These are phyloP conservation scores for Sisymbrium altissimum DNA, from an alignment of 345 rosid species.

Conservation along the genomic window DNA sequence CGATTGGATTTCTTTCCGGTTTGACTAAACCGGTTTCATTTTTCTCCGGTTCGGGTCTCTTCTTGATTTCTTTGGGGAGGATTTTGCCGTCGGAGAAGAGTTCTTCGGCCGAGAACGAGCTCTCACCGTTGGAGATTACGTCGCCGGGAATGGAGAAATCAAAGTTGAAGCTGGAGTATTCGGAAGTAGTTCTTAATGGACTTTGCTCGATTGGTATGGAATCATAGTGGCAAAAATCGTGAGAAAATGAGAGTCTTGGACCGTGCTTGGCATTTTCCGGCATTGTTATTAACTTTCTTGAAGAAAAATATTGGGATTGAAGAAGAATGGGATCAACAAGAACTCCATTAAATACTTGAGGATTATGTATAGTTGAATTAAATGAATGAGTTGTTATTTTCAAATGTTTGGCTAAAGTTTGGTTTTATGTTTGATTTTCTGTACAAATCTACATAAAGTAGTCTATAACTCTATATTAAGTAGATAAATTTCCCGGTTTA, in stretches of 20 bases:
- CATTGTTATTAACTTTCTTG: conserved; percentile 27
- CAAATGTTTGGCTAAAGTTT: conserved; percentile 9
- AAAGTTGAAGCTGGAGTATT: conserved; percentile 37
- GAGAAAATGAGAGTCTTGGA: conserved; percentile 70
- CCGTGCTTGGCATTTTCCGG: conserved; percentile 44
- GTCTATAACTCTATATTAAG: no score
- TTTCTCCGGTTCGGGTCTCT: not conserved
- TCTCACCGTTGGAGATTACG: conserved; percentile 20
- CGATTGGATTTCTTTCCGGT: not conserved
- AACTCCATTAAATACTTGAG: not conserved
- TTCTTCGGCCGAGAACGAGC: conserved; percentile 45
- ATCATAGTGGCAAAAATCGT: conserved; percentile 46
- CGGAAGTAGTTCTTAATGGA: conserved; percentile 35
- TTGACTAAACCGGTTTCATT: not conserved
- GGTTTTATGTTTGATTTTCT: not conserved
- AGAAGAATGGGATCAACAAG: not conserved
- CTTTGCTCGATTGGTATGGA: conserved; percentile 48
- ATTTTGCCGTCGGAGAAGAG: conserved; percentile 46
- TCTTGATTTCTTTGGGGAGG: conserved; percentile 42
- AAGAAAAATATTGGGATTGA: not conserved
- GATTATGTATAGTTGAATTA: not conserved
- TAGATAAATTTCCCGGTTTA: not conserved
- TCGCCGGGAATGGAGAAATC: conserved; percentile 24
- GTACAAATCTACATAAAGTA: no score
- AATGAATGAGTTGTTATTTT: conserved; percentile 11